Conservation (phyloP, 495 filamentous ascomycete species). For the Xylaria sp. region DNA sequence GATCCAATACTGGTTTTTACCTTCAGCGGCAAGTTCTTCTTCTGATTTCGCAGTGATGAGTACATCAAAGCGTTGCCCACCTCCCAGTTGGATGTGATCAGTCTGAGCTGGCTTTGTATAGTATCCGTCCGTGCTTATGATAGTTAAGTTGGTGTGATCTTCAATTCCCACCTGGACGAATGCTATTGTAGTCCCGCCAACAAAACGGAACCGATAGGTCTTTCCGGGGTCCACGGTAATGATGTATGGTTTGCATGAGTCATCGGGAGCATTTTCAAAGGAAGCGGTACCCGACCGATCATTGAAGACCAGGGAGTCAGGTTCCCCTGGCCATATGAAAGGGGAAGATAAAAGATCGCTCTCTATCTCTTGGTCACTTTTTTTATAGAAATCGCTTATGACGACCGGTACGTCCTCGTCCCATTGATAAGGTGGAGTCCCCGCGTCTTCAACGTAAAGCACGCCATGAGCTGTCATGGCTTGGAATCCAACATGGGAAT, state of each 20-base stretch:
- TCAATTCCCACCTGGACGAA: conserved; percentile 59
- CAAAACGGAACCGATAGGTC: conserved; percentile 64
- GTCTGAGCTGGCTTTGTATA: conserved; percentile 60
- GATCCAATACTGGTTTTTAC: conserved; percentile 57
- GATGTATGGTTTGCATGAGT: conserved; percentile 52
- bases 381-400: conserved; percentile 59
- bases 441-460: conserved; percentile 60
- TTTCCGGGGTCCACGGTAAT: conserved; percentile 63
- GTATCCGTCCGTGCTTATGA: conserved; percentile 65
- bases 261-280: conserved; percentile 47
- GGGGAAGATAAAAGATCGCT: conserved; percentile 45
- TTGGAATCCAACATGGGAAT: conserved; percentile 66
- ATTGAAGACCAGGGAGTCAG: conserved; percentile 59
- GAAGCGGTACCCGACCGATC: conserved; percentile 37
- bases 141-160: conserved; percentile 53
- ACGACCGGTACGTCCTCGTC: conserved; percentile 63
- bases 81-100: conserved; percentile 58
- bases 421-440: conserved; percentile 54
- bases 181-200: conserved; percentile 61
- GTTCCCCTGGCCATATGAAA: conserved; percentile 56
- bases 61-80: conserved; percentile 64
- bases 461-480: conserved; percentile 59
- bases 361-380: conserved; percentile 52
- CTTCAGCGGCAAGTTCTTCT: conserved; percentile 49
- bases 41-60: conserved; percentile 55